A percentile compares a stretch with the other conserved stretches of the same genome.
Conservation (phyloP, 1,284 basidiomycete genomes). For the Ganoderma lucidum region DNA sequence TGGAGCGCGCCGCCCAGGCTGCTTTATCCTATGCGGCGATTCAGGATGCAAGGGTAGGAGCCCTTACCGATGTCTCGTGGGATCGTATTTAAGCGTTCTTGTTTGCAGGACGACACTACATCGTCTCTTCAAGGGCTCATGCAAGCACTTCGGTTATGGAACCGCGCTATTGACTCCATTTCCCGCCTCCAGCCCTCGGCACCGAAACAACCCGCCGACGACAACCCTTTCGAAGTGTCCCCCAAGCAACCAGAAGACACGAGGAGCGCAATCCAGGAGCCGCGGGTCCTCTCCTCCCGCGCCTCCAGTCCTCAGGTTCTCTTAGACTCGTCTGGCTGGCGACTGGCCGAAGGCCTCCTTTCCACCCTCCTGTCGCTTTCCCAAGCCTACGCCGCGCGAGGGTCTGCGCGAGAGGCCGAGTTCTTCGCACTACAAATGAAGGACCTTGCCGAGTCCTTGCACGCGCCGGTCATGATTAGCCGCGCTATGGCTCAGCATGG, state of each 20-base stretch:
- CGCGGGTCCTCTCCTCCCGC: constrained; percentile 32
- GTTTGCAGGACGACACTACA: constrained; percentile 68
- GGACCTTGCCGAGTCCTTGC: constrained; percentile 71
- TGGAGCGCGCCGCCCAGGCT: constrained; percentile 79
- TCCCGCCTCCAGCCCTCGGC: constrained; percentile 61
- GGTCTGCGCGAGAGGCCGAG: constrained; percentile 83
- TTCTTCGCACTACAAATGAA: constrained; percentile 82
- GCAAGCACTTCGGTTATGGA: constrained; percentile 82
- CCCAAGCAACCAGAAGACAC: constrained; percentile 16
- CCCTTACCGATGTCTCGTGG: not conserved
- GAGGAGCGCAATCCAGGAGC: constrained; percentile 21
- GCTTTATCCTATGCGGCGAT: constrained; percentile 73
- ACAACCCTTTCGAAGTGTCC: constrained; percentile 67
- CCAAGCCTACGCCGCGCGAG: constrained; percentile 70
- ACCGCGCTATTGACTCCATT: constrained; percentile 78
- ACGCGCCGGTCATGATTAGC: constrained; percentile 68
- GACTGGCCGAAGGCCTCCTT: constrained; percentile 74
- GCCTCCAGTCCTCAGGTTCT: constrained; percentile 33
- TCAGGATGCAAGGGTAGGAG: constrained; percentile 67
- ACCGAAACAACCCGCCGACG: constrained; percentile 45
- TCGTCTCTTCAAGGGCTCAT: constrained; percentile 68
- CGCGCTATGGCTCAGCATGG: constrained; percentile 71
- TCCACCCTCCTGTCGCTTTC: constrained; percentile 70
- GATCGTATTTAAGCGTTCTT: constrained; percentile 10
- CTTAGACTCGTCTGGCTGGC: constrained; percentile 75